Base-by-base conservation (phyloP, 2,329 filamentous ascomycete genomes). In the Talaromyces sp. region DNA sequence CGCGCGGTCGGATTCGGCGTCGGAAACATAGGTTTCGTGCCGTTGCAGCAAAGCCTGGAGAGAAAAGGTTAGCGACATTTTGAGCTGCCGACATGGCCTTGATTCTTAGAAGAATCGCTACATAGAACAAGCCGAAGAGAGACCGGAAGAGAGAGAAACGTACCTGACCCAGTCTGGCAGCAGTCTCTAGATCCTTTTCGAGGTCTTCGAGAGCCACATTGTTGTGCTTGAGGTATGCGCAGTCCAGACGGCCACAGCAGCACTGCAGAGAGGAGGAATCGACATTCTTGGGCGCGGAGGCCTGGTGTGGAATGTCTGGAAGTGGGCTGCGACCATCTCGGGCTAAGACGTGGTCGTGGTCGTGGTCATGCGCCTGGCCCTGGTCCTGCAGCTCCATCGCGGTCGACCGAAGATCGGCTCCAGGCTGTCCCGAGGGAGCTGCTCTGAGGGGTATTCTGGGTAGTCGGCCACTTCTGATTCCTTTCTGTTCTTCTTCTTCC, bases 21-120 rank as follows among this genome's bases (percentile, higher is more conserved):
- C 92, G 68, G 88, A 88, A 83, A 97, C 93, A 77, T 96, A 97
- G 63, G 90, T 87, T 81, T 98, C 93, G 84, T 99, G 93, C 70
- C 93, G 89, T 66, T 89, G 87, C 49, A 99, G 86, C 61, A 99
- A 83, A 63, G 92, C 92, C 95, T 98, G 87, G 62, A 89, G 77
- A 59, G 84, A 80, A 77, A 86, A 90, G 58, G 87, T 96, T 78
- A 96, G 89, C 79, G 62, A 63, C 62, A 63, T 63, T 6, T 22
- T 61, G 54, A 6, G 3, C 25, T 1, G 10, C 25, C 22, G 13
- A 25, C 27, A 30, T 25, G 17, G 25, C 8, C 19, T 13, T 25
- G 53, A 32, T 8, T 19, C n/a, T 44, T 47, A 6, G 17, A 25
- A 19, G 15, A 47, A 13, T 11, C 44, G n/a, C 44, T 47, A 25